phyloP scores from a whole-genome alignment of 352 stramenopile genomes.

The Phytopythium vexans region DNA sequence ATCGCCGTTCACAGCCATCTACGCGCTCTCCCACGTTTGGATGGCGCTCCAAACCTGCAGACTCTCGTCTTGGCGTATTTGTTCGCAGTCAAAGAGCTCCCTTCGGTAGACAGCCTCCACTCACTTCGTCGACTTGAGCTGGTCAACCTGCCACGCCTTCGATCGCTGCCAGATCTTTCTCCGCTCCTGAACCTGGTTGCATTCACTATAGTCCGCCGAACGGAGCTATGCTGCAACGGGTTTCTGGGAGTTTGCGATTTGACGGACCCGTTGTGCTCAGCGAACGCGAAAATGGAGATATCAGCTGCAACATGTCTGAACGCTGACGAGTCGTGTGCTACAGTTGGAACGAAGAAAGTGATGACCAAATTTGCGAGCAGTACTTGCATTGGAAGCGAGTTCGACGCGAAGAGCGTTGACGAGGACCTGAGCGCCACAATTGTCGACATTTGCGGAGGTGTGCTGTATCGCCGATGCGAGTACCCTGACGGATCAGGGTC shows the following conservation, averaged over 20 bases:
- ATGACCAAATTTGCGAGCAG: conserved; percentile 7
- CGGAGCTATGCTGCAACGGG: conserved; percentile 21
- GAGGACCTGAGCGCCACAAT: background rate
- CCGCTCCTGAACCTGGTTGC: conserved; percentile 10
- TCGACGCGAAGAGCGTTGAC: conserved; percentile 7
- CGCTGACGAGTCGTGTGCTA: conserved; percentile 9
- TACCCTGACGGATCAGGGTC: conserved; percentile 7
- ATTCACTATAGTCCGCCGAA: conserved; percentile 12
- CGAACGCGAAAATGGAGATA: conserved; percentile 6
- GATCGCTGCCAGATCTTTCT: conserved; percentile 12
- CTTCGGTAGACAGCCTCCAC: conserved; percentile 9
- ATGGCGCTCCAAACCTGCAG: conserved; percentile 11
- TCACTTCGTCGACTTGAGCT: conserved; percentile 12
- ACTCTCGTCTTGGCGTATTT: conserved; percentile 13
- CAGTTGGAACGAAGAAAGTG: conserved; percentile 3
- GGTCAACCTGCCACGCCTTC: conserved; percentile 9
- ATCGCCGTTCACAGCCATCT: conserved; percentile 13
- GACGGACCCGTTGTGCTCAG: conserved; percentile 9
- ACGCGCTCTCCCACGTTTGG: conserved; percentile 4
- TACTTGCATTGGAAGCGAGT: conserved; percentile 4
- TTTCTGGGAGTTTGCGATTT: conserved; percentile 15
- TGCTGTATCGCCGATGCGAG: conserved; percentile 17
- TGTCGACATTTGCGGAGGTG: conserved; percentile 4
- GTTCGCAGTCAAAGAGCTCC: conserved; percentile 11
- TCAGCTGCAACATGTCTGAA: conserved; percentile 9